Conservation (phyloP, 805 yeast genomes). For the Cyberlindnera veronae region DNA sequence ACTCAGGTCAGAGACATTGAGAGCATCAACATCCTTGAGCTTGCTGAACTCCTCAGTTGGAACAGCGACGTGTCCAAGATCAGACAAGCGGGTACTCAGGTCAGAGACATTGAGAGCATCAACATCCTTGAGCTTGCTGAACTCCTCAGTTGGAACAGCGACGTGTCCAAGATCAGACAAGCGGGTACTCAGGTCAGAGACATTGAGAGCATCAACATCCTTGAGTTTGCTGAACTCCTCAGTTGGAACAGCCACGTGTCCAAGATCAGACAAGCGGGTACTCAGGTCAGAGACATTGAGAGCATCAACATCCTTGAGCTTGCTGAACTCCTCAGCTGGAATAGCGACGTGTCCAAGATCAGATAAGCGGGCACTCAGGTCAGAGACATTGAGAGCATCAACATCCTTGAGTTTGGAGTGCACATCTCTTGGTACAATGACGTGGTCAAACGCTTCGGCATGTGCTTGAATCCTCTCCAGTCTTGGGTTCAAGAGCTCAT, state of each 20-base stretch:
- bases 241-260: no score
- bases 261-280: no score
- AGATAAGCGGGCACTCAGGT: not conserved
- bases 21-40: not conserved
- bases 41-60: slow-evolving; percentile 16
- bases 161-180: not conserved
- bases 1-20: not conserved
- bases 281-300: no score
- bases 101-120: not conserved
- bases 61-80: slow-evolving; percentile 24
- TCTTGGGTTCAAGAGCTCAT: slow-evolving; percentile 14
- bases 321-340: not conserved
- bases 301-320: no score
- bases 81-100: not conserved
- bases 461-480: slow-evolving; percentile 10
- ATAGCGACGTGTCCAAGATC: slow-evolving; percentile 23
- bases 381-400: not conserved
- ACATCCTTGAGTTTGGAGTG: slow-evolving; percentile 13
- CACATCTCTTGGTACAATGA: not conserved
- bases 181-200: no score
- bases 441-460: slow-evolving; percentile 9
- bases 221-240: no score
- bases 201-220: no score
- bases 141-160: not conserved
- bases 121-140: slow-evolving; percentile 11